Conservation (phyloP, 2,329 filamentous ascomycete species). For the Fusarium sp. region DNA sequence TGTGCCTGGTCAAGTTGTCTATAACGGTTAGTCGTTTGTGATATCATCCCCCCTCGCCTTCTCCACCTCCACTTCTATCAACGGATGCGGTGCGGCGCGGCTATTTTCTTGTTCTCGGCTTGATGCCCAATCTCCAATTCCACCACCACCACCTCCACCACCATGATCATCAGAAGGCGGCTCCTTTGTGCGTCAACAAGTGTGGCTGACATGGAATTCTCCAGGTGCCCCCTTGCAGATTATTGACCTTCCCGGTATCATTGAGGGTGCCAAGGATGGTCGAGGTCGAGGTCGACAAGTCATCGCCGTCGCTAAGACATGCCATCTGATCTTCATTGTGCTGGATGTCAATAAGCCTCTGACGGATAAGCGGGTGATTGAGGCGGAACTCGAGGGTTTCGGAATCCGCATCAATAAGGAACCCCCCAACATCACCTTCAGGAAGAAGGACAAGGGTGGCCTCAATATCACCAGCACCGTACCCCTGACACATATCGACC, state of each 20-base stretch:
- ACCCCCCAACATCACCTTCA: constrained; percentile 98
- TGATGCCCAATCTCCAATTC: constrained; percentile 28
- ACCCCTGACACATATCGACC: constrained; percentile 89
- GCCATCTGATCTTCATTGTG: constrained; percentile 98
- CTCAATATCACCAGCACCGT: constrained; percentile 96
- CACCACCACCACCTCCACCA: background rate
- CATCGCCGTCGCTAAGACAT: constrained; percentile 98
- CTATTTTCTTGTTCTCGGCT: constrained; percentile 12
- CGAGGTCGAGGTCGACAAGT: constrained; percentile 98
- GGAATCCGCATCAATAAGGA: constrained; percentile 97
- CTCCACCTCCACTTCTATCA: constrained; percentile 11
- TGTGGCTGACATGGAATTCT: constrained; percentile 34
- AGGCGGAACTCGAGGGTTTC: constrained; percentile 94
- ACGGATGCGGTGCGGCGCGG: background rate
- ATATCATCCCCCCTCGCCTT: background rate
- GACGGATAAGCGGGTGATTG: constrained; percentile 96
- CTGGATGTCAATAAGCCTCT: constrained; percentile 98
- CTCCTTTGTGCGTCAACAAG: constrained; percentile 16
- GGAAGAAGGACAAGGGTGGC: constrained; percentile 98
- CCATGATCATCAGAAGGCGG: background rate
- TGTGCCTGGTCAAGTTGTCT: constrained; percentile 93
- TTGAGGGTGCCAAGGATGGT: constrained; percentile 97
- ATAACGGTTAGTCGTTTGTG: constrained; percentile 73
- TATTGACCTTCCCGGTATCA: constrained; percentile 97
- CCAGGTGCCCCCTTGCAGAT: constrained; percentile 92